Conservation (phyloP, 2,329 filamentous ascomycete genomes). For the Blumeriella jaapii region DNA sequence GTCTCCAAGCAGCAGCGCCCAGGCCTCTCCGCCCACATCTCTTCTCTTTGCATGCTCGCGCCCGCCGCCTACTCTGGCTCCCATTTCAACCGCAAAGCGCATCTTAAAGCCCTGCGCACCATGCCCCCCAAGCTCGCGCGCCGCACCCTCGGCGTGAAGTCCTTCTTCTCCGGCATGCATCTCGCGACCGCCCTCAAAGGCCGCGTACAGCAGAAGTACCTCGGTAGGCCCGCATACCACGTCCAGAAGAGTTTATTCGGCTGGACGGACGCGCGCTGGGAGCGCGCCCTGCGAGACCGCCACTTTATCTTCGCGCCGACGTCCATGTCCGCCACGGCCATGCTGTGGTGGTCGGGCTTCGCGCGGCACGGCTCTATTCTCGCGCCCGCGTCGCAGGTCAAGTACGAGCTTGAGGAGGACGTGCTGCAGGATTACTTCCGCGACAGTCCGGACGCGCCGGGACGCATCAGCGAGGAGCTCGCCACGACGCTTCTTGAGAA, state of each 20-base stretch:
- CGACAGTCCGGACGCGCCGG: background rate
- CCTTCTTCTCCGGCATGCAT: constrained; percentile 77
- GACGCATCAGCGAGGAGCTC: background rate
- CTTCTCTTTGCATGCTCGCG: constrained; percentile 80
- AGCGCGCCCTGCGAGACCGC: constrained; percentile 46
- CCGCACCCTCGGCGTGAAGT: constrained; percentile 76
- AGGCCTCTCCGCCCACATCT: constrained; percentile 68
- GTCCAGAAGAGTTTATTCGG: constrained; percentile 83
- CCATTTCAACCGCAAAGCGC: constrained; percentile 67
- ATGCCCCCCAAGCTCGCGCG: constrained; percentile 68
- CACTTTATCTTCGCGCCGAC: constrained; percentile 89
- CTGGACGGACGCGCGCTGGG: constrained; percentile 80
- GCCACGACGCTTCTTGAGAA: background rate
- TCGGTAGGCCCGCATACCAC: constrained; percentile 41
- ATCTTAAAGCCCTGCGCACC: constrained; percentile 80
- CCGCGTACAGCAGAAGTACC: constrained; percentile 34
- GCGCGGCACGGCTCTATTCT: constrained; percentile 78
- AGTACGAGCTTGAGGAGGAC: constrained; percentile 41
- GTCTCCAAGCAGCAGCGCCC: constrained; percentile 82
- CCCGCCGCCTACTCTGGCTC: constrained; percentile 84
- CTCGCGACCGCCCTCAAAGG: constrained; percentile 61
- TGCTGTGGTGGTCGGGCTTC: constrained; percentile 95
- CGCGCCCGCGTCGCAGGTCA: constrained; percentile 59
- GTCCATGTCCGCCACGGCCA: constrained; percentile 77
- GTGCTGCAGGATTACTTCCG: constrained; percentile 22